phyloP scores from a whole-genome alignment of 129 eudicot genomes.

The Flaveria robusta region DNA sequence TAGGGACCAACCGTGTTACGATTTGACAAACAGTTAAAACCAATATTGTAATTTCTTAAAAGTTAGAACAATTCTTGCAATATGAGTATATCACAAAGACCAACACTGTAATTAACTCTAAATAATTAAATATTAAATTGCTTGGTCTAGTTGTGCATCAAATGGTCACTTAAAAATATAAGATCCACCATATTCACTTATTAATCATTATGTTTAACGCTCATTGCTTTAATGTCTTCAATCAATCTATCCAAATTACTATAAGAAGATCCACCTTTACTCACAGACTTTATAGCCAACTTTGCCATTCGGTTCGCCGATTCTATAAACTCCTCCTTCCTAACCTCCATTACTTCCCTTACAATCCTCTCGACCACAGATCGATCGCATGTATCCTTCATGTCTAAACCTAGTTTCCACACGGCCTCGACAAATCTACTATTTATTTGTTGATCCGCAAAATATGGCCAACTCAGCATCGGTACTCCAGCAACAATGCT shows the following conservation, averaged over 20 bases:
- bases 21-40: no score
- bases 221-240: conserved; percentile 48
- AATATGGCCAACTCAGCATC: conserved; percentile 37
- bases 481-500: conserved; percentile 41
- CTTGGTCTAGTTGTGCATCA: not conserved
- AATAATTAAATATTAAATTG: no score
- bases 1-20: no score
- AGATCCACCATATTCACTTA: not conserved
- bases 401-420: conserved; percentile 54
- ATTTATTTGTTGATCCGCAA: conserved; percentile 33
- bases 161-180: not conserved
- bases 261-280: conserved; percentile 60
- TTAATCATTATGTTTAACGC: not conserved
- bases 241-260: conserved; percentile 49
- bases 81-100: no score
- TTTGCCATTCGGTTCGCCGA: conserved; percentile 24
- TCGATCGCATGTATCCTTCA: conserved; percentile 57
- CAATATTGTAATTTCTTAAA: no score
- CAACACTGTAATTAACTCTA: no score
- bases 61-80: no score
- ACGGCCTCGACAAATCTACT: conserved; percentile 35
- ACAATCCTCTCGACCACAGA: conserved; percentile 36
- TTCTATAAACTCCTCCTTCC: conserved; percentile 36
- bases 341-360: conserved; percentile 44
- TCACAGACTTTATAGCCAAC: conserved; percentile 29